Base-by-base conservation (phyloP, 2,329 filamentous ascomycete genomes). In the Colletotrichum australisinense region DNA sequence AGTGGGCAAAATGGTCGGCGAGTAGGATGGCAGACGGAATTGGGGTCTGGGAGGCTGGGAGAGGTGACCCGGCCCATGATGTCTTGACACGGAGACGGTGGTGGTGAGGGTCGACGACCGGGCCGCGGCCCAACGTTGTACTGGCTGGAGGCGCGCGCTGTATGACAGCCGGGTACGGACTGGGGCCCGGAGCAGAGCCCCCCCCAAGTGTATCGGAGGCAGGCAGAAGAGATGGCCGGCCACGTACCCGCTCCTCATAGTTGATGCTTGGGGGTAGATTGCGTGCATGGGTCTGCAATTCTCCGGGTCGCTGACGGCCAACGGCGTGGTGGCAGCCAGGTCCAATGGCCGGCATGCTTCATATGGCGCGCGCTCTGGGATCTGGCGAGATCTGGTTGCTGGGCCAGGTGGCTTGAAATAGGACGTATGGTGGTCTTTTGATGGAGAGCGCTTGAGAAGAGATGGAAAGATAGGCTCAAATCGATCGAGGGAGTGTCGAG, bases 291-390 rank as follows among this genome's bases (percentile, higher is more conserved):
- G 71, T 28, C 30, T 52, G 57, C 38, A 63, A 66, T 22, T 66
- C 56, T 66, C 70, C 56, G 56, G 70, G 62, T 63, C 49, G 63
- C 63, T 71, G 65, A 59, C 49, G 60, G 58, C 70, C 64, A 72
- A 66, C 63, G 46, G 32, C 57, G 28, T 28, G 69, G 26, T 38
- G 32, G 69, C 1, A 46, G 49, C 62, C 46, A 55, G 70, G 22
- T 62, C 57, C 52, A 64, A 63, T 59, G 46, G 56, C 30, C 42
- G 57, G 24, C 32, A 24, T 75, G 73, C 73, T 24, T 75, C 73
- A 74, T 19, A 64, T 70, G 70, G 65, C 70, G 73, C 73, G 73
- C 73, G 73, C 70, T 75, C 73, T 63, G 38, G 42, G 19, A 63
- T 28, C 55, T 49, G 55, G 60, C 38, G 22, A 57, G 49, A 26